Base-by-base conservation (phyloP, 2,329 filamentous ascomycete species). In the Cladorrhinum sp. region DNA sequence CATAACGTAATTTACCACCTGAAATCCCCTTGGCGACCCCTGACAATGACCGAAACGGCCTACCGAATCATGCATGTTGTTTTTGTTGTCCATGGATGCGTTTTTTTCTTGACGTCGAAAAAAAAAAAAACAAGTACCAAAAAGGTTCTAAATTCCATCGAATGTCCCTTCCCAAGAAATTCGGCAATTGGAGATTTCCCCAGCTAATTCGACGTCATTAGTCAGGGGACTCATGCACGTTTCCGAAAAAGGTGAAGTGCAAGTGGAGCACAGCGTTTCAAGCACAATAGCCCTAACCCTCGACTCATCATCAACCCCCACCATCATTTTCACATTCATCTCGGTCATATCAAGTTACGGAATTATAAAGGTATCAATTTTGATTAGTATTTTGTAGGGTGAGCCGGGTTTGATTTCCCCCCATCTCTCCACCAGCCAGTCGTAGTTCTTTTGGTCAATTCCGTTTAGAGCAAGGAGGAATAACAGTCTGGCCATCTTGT, bases 1-100 rank as follows among this genome's bases (percentile, higher is more conserved):
- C 54, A 62, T 66, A 63, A 66, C 65, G 65, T 66, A 66, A 66
- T 65, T 36, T 55, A 33, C 50, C 36, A 48, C 55, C 50, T 58
- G 53, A 48, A 24, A 56, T 26, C 52, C 53, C 42, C 63, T 66
- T 65, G 65, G 65, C 65, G 42, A 48, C 39, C 59, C 64, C 62
- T 62, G 60, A 30, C 21, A n/a, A 56, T 28, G 46, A 20, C 53
- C 55, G 54, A 56, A 56, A 56, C 54, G 36, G 36, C 23, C 23
- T n/a, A 23, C 23, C 54, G 39, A 48, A 36, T 57, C 39, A 57
- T 57, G 54, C 54, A 18, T 51, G 49, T 10, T 51, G 20, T 26
- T 24, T n/a, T 28, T 21, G 49, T 16, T 26, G 49, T 10, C n/a
- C 26, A 7, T 5, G 20, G 21, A n/a, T 5, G n/a, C n/a, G 12